Evolutionary conservation across 2,329 filamentous ascomycete genomes (phyloP), one percentile per base, ranked within the genome.

Genomic region (Sporothrix schenckii): DNA sequence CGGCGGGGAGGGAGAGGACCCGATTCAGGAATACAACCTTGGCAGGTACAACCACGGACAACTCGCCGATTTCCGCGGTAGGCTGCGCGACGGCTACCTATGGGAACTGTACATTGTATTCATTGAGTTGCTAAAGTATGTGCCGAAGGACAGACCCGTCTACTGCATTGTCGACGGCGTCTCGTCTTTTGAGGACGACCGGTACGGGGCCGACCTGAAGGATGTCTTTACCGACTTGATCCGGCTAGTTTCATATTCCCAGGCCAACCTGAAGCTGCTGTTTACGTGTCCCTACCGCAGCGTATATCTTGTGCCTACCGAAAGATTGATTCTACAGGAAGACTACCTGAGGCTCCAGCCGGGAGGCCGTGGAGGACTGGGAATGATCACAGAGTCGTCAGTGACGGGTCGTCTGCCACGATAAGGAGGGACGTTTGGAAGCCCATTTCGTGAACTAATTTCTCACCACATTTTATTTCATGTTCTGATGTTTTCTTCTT

Each of bases 141-240:
- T 70, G 2, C 69, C 65, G 4, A 4, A 2, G 10, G 47, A 27
- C 10, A 47, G 54, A 27, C 19, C 34, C 2, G 65, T 70, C 11
- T 68, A 53, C 13, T 68, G 63, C 14, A n/a, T 70, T 14, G 24
- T 70, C 11, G 69, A 70, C 39, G 39, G 47, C 47, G 49, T 70
- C 6, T 47, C 69, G 7, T 34, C 24, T 1, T 68, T 70, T 50
- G 69, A 70, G 34, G 54, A 63, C 47, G 19, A 52, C 1, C 24
- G 4, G 2, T 63, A 39, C 24, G 0, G 9, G 1, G 34, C n/a
- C 9, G 54, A 68, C 6, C 47, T 70, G 21, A 21, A 39, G 7
- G 49, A 50, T 39, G 65, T 63, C 13, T 39, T 70, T 11, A 11
- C 4, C 2, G 24, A 52, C 10, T n/a, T 70, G 16, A 24, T 54